Percentiles rank a stretch among this genome's conserved stretches.
These are phyloP conservation scores for Ophioceras dolichostomum DNA, from an alignment of 2,329 filamentous ascomycete genomes.

Conservation along the genomic window DNA sequence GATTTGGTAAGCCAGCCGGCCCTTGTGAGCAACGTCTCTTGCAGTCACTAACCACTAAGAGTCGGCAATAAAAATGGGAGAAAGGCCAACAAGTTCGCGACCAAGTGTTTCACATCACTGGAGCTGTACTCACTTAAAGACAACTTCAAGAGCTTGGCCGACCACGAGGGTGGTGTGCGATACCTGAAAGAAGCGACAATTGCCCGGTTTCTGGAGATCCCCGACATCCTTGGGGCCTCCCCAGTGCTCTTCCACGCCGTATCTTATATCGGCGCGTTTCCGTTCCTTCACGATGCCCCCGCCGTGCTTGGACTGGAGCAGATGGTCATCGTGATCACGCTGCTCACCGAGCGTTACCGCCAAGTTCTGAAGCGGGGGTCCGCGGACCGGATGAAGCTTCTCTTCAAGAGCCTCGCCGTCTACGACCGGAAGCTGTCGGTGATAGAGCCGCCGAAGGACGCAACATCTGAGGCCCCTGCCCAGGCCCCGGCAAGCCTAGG, in stretches of 20 bases:
- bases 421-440: constrained; percentile 47
- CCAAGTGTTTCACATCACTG: constrained; percentile 57
- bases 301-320: constrained; percentile 57
- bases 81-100: constrained; percentile 51
- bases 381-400: constrained; percentile 46
- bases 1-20: constrained; percentile 27
- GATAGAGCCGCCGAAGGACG: constrained; percentile 9
- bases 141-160: constrained; percentile 59
- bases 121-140: constrained; percentile 64
- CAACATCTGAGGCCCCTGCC: constrained; percentile 1
- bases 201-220: constrained; percentile 60
- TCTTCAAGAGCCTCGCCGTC: constrained; percentile 62
- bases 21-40: neutral
- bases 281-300: constrained; percentile 58
- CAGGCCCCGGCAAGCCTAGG: no score
- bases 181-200: constrained; percentile 62
- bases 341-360: constrained; percentile 59
- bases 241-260: constrained; percentile 61
- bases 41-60: neutral
- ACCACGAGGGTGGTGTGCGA: constrained; percentile 45
- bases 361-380: constrained; percentile 47
- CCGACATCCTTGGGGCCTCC: constrained; percentile 54
- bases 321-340: constrained; percentile 58
- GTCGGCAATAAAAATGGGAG: neutral
- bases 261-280: constrained; percentile 61